A percentile compares a stretch with the other conserved stretches of the same genome.
Conservation (phyloP, 139 green algal genomes). For the Micromonas commoda region DNA sequence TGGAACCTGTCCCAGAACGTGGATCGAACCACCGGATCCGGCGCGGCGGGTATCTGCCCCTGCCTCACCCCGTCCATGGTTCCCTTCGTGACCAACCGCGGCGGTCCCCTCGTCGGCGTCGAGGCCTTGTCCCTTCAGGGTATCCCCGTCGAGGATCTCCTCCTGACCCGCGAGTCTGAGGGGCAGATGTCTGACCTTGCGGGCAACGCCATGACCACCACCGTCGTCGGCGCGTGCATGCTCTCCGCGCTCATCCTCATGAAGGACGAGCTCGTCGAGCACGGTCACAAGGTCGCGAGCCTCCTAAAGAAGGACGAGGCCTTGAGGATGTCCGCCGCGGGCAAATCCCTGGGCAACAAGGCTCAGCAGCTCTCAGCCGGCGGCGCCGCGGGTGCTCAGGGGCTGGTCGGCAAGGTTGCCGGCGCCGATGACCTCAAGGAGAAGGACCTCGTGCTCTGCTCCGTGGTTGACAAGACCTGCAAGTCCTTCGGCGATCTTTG, state of each 20-base stretch:
- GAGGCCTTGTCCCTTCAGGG: slow-evolving; percentile 31
- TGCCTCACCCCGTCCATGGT: slow-evolving; percentile 36
- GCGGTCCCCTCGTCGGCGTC: slow-evolving; percentile 34
- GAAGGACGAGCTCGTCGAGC: slow-evolving; percentile 3
- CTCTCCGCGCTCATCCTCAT: slow-evolving; percentile 21
- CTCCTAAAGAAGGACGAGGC: not conserved
- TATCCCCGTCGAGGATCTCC: slow-evolving; percentile 32
- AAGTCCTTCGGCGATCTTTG: not conserved
- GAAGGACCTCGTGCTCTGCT: not conserved
- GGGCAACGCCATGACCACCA: slow-evolving; percentile 34
- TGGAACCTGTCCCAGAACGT: slow-evolving; percentile 37
- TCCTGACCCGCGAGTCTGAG: slow-evolving; percentile 30
- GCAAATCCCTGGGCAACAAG: not conserved
- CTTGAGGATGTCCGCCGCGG: not conserved
- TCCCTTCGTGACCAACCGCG: slow-evolving; percentile 34
- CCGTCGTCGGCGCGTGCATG: slow-evolving; percentile 30
- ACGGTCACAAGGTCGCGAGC: not conserved
- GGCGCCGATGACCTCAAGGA: slow-evolving; percentile 12
- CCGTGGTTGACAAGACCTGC: not conserved
- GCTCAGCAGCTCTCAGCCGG: not conserved
- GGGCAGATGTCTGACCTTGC: slow-evolving; percentile 32
- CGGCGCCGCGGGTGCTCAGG: not conserved
- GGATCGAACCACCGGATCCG: slow-evolving; percentile 23
- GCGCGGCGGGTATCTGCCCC: slow-evolving; percentile 28
- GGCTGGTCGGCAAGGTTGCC: not conserved